These are phyloP conservation scores for Arabidopsis hybrid DNA, from an alignment of 441 rosid species.

Conservation along the genomic window DNA sequence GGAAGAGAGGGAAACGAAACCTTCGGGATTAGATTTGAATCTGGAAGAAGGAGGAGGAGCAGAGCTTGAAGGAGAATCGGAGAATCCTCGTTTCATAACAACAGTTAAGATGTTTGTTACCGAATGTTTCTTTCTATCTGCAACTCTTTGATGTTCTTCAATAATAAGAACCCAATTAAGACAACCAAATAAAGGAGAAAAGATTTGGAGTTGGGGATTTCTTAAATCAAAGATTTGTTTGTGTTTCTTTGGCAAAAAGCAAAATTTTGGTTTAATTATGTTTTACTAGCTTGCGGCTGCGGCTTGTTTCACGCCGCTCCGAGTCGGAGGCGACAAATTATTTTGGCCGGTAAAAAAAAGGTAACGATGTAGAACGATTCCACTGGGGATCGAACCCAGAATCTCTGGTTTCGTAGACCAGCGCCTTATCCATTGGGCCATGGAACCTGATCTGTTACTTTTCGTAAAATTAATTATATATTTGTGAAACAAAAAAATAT, in stretches of 20 bases:
- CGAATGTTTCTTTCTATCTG: neutral
- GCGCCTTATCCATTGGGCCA: constrained; percentile 94
- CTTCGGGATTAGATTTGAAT: constrained; percentile 74
- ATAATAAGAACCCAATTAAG: neutral
- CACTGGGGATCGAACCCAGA: constrained; percentile 82
- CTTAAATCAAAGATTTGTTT: neutral
- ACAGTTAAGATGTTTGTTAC: neutral
- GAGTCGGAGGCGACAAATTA: neutral
- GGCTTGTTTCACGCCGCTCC: constrained; percentile 24
- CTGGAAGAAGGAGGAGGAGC: constrained; percentile 74
- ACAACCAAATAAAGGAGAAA: neutral
- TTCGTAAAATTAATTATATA: fast-evolving
- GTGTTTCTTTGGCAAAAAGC: constrained; percentile 7
- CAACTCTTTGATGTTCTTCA: constrained; percentile 15
- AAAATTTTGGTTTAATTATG: constrained; percentile 12
- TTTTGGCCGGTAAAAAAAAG: neutral
- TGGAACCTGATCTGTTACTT: neutral
- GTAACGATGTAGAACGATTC: constrained; percentile 49
- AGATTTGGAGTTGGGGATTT: neutral
- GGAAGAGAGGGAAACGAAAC: constrained; percentile 40
- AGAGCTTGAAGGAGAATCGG: constrained; percentile 71
- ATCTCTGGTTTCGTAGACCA: constrained; percentile 98
- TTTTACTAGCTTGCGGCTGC: constrained; percentile 37
- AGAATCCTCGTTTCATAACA: constrained; percentile 83
- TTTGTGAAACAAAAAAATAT: too few species aligned